These are phyloP conservation scores for Cadophora gregata DNA, from an alignment of 2,329 filamentous ascomycete species.

Conservation along the genomic window DNA sequence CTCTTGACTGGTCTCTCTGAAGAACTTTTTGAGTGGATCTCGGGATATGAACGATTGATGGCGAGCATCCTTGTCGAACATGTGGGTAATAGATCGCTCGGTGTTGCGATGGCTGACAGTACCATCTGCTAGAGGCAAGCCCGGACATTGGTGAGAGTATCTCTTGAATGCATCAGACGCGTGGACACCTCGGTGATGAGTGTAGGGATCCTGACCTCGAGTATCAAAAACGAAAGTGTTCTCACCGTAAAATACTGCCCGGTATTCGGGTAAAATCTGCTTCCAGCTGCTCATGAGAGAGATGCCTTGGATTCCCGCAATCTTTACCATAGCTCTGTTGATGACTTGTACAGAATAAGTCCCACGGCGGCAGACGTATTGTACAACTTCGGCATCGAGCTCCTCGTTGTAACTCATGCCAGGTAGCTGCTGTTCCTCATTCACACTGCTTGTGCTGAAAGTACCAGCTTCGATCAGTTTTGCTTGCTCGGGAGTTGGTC, in stretches of 20 bases:
- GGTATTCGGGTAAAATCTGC: conserved; percentile 4
- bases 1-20: background rate
- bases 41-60: background rate
- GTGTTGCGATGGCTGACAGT: background rate
- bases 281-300: conserved; percentile 8
- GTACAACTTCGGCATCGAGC: background rate
- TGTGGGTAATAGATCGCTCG: background rate
- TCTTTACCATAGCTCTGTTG: background rate
- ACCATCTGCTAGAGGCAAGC: background rate
- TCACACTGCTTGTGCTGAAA: background rate
- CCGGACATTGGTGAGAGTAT: background rate
- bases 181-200: background rate
- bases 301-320: background rate
- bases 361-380: background rate
- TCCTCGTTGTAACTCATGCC: background rate
- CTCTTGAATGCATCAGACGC: conserved; percentile 3
- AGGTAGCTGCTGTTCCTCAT: background rate
- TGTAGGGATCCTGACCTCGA: background rate
- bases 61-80: conserved; percentile 10
- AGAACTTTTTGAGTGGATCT: conserved; percentile 5
- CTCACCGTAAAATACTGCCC: conserved; percentile 6
- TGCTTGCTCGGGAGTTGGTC: background rate
- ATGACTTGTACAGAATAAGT: background rate
- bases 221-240: conserved; percentile 23
- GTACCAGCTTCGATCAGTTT: background rate